phyloP scores from a whole-genome alignment of 2,329 filamentous ascomycete species.

The Ilyonectria destructans region DNA sequence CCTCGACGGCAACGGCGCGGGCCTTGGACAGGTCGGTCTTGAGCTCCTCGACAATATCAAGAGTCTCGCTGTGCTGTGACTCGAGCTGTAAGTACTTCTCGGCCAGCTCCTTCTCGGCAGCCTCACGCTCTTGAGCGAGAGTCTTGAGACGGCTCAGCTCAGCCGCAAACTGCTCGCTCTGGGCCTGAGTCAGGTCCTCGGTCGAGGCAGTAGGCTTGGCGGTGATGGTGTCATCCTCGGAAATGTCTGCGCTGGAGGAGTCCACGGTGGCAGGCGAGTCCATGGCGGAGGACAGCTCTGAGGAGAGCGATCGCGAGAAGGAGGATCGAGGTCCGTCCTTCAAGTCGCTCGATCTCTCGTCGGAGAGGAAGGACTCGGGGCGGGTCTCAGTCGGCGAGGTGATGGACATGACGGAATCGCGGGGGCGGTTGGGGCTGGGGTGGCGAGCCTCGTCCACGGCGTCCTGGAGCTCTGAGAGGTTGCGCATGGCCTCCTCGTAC shows the following conservation, averaged over 20 bases:
- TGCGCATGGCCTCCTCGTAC: constrained; percentile 90
- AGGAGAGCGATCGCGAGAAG: constrained; percentile 88
- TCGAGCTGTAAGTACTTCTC: constrained; percentile 89
- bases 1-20: constrained; percentile 71
- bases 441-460: constrained; percentile 85
- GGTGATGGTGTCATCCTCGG: constrained; percentile 60
- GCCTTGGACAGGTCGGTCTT: constrained; percentile 89
- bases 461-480: constrained; percentile 89
- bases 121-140: constrained; percentile 83
- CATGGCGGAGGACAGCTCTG: constrained; percentile 91
- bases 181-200: constrained; percentile 58
- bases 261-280: constrained; percentile 79
- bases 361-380: constrained; percentile 88
- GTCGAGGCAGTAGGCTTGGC: constrained; percentile 60
- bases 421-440: constrained; percentile 63
- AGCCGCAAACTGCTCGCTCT: constrained; percentile 65
- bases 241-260: constrained; percentile 71
- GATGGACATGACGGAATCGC: constrained; percentile 72
- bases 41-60: constrained; percentile 91
- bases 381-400: constrained; percentile 68
- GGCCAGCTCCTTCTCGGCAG: constrained; percentile 80
- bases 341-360: constrained; percentile 79
- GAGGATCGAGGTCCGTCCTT: constrained; percentile 80
- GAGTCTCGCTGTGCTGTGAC: constrained; percentile 83
- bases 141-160: constrained; percentile 82